Base-by-base conservation (phyloP, 495 filamentous ascomycete species). In the Penicillium lividum region DNA sequence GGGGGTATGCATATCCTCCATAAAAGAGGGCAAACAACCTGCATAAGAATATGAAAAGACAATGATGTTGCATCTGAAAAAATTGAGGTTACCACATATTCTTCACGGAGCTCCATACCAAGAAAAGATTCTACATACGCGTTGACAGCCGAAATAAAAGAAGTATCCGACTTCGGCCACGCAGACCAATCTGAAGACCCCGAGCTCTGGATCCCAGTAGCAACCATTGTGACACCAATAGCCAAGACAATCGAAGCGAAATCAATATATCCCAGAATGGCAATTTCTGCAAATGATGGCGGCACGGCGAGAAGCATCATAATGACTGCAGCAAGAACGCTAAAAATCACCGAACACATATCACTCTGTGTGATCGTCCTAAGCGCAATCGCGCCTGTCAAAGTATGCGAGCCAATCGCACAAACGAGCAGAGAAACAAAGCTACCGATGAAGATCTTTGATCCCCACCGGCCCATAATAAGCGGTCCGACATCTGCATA, bases 1-100 rank as follows among this genome's bases (percentile, higher is more conserved):
- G 0, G 86, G 87, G 0, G 84, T 84, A 63, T 86, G 84, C 82
- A 91, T 87, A 68, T 91, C 88, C 47, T 84, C 80, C 76, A 88
- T 88, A 69, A 91, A 88, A 22, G 77, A 81, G 67, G 89, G 87
- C 77, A 76, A 82, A 77, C 73, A 87, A 60, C 79, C 86, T 71
- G 73, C 87, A 64, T 83, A 89, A 11, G 71, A 68, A 76, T 74
- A 76, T 18, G 88, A 86, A 62, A 91, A 88, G 47, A 87, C 79
- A 47, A 90, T 89, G 73, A 89, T 89, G 53, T 81, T 82, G 89
- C 67, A 6, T 59, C 73, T 1, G 64, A 59, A 5, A 68, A 53
- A 49, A 76, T 72, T 29, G 63, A 68, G 29, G 61, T 61, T 22
- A 22, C 22, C 22, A 22, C 22, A 22, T 22, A 22, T 22, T 22